Base-by-base conservation (phyloP, 2,329 filamentous ascomycete genomes). In the Acrodontium crateriforme region DNA sequence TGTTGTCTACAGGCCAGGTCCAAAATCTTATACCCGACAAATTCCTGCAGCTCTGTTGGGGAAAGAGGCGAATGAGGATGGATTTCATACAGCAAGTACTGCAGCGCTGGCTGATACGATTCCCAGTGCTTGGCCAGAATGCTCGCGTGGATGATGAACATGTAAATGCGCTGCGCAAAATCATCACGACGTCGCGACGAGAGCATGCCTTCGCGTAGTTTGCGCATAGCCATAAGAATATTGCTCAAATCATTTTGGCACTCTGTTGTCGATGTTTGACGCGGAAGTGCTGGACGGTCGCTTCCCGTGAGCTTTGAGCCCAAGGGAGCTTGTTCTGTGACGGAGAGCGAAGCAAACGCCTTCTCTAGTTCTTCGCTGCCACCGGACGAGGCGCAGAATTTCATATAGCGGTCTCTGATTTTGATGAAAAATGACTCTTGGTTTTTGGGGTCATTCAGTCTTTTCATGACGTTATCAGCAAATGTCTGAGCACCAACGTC, bases 151-250 rank as follows among this genome's bases (percentile, higher is more conserved):
- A 92, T 81, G 45, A 81, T 83, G 62, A 95, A 95, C 37, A 92
- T 73, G 56, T 95, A 93, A 10, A 76, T 81, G 42, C 84, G 75
- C n/a, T 79, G 73, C 1, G 87, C 76, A 54, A 98, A 98, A 28
- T 71, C 63, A 48, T 93, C 80, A 18, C 66, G 62, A 12, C 85
- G 73, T 29, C 74, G 71, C 6, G 79, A 75, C 9, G 81, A 81
- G 3, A 92, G 71, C 25, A 95, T 76, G 14, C 78, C 85, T 60
- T 98, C 89, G 31, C 89, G 74, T 17, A 98, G 70, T 53, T 94
- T 95, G 37, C 89, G 76, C 49, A 95, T 75, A 3, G 87, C 81
- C 45, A 80, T 70, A 29, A 94, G 65, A 28, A 95, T 73, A 12
- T 70, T 71, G 2, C 76, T 69, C 16, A 94, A 67, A 39, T 79